phyloP scores from a whole-genome alignment of 106 monocot species.

The Dactylorhiza incarnata region DNA sequence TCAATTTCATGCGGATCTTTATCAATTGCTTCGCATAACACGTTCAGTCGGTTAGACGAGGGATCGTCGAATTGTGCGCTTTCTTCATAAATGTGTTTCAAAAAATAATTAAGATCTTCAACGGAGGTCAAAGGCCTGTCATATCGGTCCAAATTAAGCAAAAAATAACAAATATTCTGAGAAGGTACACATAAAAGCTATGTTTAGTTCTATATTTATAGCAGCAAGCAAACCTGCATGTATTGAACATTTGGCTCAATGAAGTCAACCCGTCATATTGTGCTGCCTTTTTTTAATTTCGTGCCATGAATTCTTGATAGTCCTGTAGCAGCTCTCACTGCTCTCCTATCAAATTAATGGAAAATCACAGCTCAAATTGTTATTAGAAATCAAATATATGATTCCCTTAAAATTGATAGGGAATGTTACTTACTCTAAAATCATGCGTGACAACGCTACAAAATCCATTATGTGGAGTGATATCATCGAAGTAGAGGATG shows the following conservation, averaged over 20 bases:
- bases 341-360: slow-evolving; percentile 14
- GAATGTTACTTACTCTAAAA: slow-evolving; percentile 15
- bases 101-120: slow-evolving; percentile 5
- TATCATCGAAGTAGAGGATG: slow-evolving; percentile 23
- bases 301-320: slow-evolving; percentile 24
- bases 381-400: not conserved
- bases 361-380: not conserved
- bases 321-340: slow-evolving; percentile 21
- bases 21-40: slow-evolving; percentile 14
- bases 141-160: not conserved
- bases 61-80: slow-evolving; percentile 20
- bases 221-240: slow-evolving; percentile 6
- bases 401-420: not conserved
- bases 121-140: slow-evolving; percentile 14
- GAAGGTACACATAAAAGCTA: too few relatives aligned
- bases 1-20: slow-evolving; percentile 5
- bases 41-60: not conserved
- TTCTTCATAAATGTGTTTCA: not conserved
- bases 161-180: not conserved
- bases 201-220: not conserved
- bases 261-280: slow-evolving; percentile 4
- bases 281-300: slow-evolving; percentile 14
- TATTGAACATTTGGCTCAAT: slow-evolving; percentile 22
- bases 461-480: slow-evolving; percentile 22
- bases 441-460: slow-evolving; percentile 16